These are phyloP conservation scores for Fusarium sp. DNA, from an alignment of 2,329 filamentous ascomycete species.

Conservation along the genomic window DNA sequence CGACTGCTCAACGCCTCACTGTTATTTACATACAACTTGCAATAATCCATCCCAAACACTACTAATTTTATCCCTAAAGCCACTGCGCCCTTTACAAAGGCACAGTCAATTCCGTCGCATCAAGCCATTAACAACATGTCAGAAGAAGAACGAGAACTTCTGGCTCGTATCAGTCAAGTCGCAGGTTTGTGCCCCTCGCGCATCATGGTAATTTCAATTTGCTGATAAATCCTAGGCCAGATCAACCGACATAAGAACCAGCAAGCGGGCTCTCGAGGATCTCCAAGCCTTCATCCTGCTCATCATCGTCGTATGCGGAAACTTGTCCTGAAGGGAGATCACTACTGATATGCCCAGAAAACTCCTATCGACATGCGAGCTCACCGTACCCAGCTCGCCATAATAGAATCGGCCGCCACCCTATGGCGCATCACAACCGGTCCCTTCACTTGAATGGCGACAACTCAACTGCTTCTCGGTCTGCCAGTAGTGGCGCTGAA, in stretches of 20 bases:
- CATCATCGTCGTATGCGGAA: slow-evolving; percentile 50
- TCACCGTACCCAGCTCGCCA: slow-evolving; percentile 48
- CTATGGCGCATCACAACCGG: slow-evolving; percentile 54
- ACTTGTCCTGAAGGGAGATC: background rate
- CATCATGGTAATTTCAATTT: slow-evolving; percentile 14
- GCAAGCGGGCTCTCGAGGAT: slow-evolving; percentile 53
- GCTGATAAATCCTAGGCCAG: slow-evolving; percentile 64
- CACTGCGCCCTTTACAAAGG: background rate
- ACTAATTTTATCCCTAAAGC: background rate
- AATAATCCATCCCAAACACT: slow-evolving; percentile 1
- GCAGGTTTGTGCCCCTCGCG: slow-evolving; percentile 52
- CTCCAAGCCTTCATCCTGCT: slow-evolving; percentile 40
- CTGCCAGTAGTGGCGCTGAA: slow-evolving; percentile 49
- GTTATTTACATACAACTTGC: background rate
- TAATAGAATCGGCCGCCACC: slow-evolving; percentile 49
- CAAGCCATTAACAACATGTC: slow-evolving; percentile 48
- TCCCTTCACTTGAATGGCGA: slow-evolving; percentile 71
- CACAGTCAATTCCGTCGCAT: background rate
- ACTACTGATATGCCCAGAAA: slow-evolving; percentile 41
- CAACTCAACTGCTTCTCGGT: slow-evolving; percentile 49
- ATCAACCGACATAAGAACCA: slow-evolving; percentile 83
- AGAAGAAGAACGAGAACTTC: slow-evolving; percentile 61
- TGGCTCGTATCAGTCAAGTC: slow-evolving; percentile 62
- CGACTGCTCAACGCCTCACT: background rate
- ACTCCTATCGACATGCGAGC: slow-evolving; percentile 45